Percentiles rank a stretch among this genome's conserved stretches.
Evolutionary conservation across 164 flowering plant genomes (phyloP).

Genomic region (Tinospora cordifolia): DNA sequence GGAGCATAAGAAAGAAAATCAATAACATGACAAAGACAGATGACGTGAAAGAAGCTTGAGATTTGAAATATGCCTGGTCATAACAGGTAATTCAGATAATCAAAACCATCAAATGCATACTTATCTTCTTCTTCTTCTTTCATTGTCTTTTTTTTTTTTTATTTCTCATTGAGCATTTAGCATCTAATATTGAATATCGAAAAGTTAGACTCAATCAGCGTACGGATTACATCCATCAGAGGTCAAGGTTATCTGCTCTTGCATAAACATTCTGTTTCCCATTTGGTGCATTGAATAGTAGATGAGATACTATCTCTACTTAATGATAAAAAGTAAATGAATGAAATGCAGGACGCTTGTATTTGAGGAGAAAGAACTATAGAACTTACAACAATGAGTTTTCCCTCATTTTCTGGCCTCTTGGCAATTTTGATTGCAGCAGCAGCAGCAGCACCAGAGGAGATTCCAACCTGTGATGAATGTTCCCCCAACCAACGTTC

Average conservation of each 20-base stretch:
- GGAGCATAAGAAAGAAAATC: neutral
- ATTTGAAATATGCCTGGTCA: neutral
- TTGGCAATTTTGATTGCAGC: conserved; percentile 24
- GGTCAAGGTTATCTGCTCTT: too few species aligned
- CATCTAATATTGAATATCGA: too few species aligned
- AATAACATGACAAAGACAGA: neutral
- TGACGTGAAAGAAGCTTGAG: neutral
- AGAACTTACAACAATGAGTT: conserved; percentile 73
- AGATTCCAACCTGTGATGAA: conserved; percentile 22
- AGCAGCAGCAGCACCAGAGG: conserved; percentile 28
- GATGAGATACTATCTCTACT: neutral
- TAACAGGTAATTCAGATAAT: neutral
- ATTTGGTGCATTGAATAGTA: neutral
- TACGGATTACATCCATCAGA: too few species aligned
- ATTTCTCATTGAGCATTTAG: too few species aligned
- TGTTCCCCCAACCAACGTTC: neutral
- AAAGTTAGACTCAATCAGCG: too few species aligned
- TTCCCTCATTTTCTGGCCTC: conserved; percentile 76
- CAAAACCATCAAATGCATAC: neutral
- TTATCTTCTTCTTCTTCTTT: too few species aligned
- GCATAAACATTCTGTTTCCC: neutral
- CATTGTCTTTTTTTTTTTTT: neutral
- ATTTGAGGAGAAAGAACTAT: neutral
- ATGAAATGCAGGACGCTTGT: neutral
- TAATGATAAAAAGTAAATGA: neutral